A percentile compares a stretch with the other conserved stretches of the same genome.
These are phyloP conservation scores for Trypanosoma grayi DNA, from an alignment of 208 protist genomes.

Conservation along the genomic window DNA sequence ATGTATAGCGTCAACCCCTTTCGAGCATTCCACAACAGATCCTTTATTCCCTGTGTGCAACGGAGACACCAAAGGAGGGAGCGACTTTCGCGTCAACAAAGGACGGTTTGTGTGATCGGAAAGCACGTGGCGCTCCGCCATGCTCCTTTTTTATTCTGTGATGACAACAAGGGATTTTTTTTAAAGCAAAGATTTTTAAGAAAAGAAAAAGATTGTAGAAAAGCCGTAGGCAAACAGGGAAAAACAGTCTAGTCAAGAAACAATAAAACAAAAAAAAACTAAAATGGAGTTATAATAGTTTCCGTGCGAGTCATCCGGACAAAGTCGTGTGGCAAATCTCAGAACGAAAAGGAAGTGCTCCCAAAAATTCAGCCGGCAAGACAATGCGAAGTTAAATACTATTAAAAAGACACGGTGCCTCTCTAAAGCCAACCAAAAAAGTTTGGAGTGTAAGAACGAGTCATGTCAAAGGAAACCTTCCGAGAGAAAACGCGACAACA, in stretches of 20 bases:
- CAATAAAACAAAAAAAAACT: too few species aligned
- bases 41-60: background rate
- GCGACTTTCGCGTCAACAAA: constrained; percentile 1
- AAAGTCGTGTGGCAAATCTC: background rate
- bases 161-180: background rate
- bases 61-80: constrained; percentile 18
- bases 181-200: background rate
- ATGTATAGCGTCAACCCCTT: constrained; percentile 6
- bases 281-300: too few species aligned
- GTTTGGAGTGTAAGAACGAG: background rate
- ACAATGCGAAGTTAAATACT: background rate
- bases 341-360: background rate
- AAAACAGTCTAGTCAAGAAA: background rate
- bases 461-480: background rate
- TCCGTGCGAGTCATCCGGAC: too few species aligned
- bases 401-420: background rate
- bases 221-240: background rate
- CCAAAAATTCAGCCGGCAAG: background rate
- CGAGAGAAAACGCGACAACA: background rate
- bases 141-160: background rate
- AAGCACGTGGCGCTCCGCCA: constrained; percentile 10
- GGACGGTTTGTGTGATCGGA: constrained; percentile 18
- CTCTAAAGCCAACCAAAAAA: background rate
- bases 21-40: background rate
- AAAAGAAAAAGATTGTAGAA: background rate